phyloP scores from a whole-genome alignment of 2,329 filamentous ascomycete species.

The Pseudogymnoascus verrucosus region DNA sequence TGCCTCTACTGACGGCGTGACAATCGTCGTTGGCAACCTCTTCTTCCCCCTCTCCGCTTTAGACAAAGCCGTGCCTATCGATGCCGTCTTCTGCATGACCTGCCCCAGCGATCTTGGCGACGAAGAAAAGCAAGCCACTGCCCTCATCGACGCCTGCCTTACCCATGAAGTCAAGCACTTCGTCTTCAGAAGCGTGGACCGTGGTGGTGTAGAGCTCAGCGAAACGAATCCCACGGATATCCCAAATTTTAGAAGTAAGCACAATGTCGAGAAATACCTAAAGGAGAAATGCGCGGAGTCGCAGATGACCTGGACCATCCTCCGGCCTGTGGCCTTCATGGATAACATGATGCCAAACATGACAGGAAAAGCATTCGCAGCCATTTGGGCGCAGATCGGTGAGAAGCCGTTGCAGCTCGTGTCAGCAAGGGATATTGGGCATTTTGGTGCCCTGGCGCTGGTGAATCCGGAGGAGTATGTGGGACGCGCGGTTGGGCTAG shows the following conservation, averaged over 20 bases:
- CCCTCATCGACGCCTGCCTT: slow-evolving; percentile 49
- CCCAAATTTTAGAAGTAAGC: slow-evolving; percentile 55
- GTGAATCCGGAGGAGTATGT: slow-evolving; percentile 31
- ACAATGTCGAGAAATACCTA: slow-evolving; percentile 54
- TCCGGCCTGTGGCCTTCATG: slow-evolving; percentile 49
- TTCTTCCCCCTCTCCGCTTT: slow-evolving; percentile 41
- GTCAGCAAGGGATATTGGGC: slow-evolving; percentile 37
- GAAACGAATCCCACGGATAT: slow-evolving; percentile 46
- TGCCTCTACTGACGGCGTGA: slow-evolving; percentile 35
- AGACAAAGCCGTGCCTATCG: slow-evolving; percentile 33
- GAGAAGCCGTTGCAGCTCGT: slow-evolving; percentile 34
- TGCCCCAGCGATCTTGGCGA: slow-evolving; percentile 27
- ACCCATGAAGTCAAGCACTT: slow-evolving; percentile 49
- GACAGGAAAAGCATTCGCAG: slow-evolving; percentile 19
- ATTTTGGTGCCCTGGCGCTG: slow-evolving; percentile 38
- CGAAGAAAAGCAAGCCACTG: slow-evolving; percentile 49
- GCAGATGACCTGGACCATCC: slow-evolving; percentile 46
- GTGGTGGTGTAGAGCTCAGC: slow-evolving; percentile 44
- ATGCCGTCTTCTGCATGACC: slow-evolving; percentile 47
- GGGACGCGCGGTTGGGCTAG: slow-evolving; percentile 33
- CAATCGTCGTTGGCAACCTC: slow-evolving; percentile 45
- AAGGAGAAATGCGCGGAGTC: slow-evolving; percentile 32
- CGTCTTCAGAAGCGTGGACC: slow-evolving; percentile 57
- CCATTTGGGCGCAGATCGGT: slow-evolving; percentile 21
- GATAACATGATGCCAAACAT: slow-evolving; percentile 34